These are phyloP conservation scores for Fomitopsis serialis DNA, from an alignment of 768 basidiomycete species.

Conservation along the genomic window DNA sequence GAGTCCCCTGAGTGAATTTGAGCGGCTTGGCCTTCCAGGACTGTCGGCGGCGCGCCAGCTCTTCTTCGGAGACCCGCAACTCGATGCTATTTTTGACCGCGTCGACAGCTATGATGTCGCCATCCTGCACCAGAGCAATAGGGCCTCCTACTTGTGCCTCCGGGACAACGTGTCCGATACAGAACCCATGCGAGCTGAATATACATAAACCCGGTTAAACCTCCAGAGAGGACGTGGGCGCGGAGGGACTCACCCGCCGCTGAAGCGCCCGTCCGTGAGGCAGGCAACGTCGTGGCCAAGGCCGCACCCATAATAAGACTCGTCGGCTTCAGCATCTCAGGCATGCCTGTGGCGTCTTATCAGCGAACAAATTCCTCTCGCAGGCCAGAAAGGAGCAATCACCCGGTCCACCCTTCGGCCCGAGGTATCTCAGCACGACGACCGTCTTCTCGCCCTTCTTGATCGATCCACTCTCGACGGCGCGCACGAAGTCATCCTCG, in stretches of 20 bases:
- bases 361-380: conserved; percentile 8
- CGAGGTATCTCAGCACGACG: conserved; percentile 90
- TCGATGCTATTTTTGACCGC: conserved; percentile 83
- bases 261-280: conserved; percentile 96
- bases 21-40: conserved; percentile 83
- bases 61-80: conserved; percentile 70
- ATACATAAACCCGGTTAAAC: too few species aligned
- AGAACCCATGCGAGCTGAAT: conserved; percentile 90
- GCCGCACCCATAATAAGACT: conserved; percentile 99
- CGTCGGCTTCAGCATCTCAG: conserved; percentile 98
- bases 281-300: conserved; percentile 94
- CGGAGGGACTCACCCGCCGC: conserved; percentile 73
- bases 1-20: conserved; percentile 75
- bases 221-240: conserved; percentile 12
- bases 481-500: conserved; percentile 82
- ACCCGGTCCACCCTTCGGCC: conserved; percentile 96
- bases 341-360: conserved; percentile 66
- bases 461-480: conserved; percentile 84
- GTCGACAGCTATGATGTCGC: conserved; percentile 84
- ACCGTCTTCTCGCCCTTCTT: conserved; percentile 97
- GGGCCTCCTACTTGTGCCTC: conserved; percentile 94
- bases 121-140: conserved; percentile 85
- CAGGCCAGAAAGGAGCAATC: not conserved
- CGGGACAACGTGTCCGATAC: conserved; percentile 94
- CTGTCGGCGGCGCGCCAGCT: conserved; percentile 65